Evolutionary conservation across 805 yeast genomes (phyloP).

Genomic region (Kluyveromyces aestuarii): DNA sequence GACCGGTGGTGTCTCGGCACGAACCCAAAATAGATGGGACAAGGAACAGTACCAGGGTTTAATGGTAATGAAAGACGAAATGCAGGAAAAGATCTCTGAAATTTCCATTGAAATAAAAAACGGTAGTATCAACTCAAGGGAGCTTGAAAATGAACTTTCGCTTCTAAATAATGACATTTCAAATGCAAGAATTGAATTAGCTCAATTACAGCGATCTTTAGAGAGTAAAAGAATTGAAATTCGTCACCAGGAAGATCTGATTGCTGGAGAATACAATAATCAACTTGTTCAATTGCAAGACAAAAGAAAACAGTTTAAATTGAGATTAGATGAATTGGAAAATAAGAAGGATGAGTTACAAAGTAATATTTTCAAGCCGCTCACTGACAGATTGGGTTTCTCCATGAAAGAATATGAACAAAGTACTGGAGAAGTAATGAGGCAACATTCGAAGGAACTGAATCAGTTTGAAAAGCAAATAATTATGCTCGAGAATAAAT

Average conservation of each 20-base stretch:
- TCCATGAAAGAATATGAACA: constrained; percentile 61
- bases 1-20: constrained; percentile 78
- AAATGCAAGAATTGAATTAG: constrained; percentile 35
- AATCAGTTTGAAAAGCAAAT: constrained; percentile 55
- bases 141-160: constrained; percentile 47
- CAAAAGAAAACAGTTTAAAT: constrained; percentile 14
- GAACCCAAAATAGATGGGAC: constrained; percentile 52
- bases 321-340: constrained; percentile 22
- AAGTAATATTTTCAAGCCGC: constrained; percentile 37
- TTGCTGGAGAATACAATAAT: constrained; percentile 22
- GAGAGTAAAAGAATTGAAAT: constrained; percentile 43
- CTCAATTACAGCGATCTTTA: constrained; percentile 36
- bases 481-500: constrained; percentile 48
- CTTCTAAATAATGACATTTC: constrained; percentile 39
- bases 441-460: constrained; percentile 51
- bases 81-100: constrained; percentile 38
- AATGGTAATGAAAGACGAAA: constrained; percentile 39
- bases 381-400: constrained; percentile 50
- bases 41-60: constrained; percentile 54
- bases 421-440: constrained; percentile 48
- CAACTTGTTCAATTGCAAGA: constrained; percentile 17
- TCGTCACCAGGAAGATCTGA: constrained; percentile 34
- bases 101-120: constrained; percentile 35
- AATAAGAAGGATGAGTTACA: constrained; percentile 32
- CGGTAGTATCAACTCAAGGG: constrained; percentile 47